Conservation (phyloP, 2,329 filamentous ascomycete species). For the Sodiomyces alkalinus region DNA sequence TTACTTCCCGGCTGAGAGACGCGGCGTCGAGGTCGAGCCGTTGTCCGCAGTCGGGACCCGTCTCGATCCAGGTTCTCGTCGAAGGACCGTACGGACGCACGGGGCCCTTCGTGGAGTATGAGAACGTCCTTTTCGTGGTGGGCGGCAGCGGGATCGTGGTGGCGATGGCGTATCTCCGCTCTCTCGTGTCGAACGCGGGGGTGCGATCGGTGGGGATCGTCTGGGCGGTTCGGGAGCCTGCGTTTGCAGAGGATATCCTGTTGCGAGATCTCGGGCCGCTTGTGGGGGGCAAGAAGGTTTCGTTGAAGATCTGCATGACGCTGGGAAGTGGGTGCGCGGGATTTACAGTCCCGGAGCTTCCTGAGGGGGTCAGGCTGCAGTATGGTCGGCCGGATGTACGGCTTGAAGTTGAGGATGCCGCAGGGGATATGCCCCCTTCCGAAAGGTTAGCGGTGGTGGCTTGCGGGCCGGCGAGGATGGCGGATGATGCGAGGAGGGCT, state of each 20-base stretch:
- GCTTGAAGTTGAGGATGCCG: slow-evolving; percentile 14
- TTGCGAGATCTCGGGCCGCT: slow-evolving; percentile 16
- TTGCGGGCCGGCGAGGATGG: slow-evolving; percentile 28
- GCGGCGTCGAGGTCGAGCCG: too few species aligned
- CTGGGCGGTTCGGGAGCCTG: slow-evolving; percentile 27
- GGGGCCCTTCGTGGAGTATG: slow-evolving; percentile 20
- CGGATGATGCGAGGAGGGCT: slow-evolving; percentile 23
- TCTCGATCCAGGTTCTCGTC: slow-evolving; percentile 20
- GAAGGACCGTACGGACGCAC: slow-evolving; percentile 30
- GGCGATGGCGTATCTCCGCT: slow-evolving; percentile 21
- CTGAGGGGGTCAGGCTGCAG: slow-evolving; percentile 9
- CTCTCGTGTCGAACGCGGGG: slow-evolving; percentile 9
- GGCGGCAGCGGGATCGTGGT: slow-evolving; percentile 30
- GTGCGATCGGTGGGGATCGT: slow-evolving; percentile 18
- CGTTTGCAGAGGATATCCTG: slow-evolving; percentile 20
- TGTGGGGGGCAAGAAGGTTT: slow-evolving; percentile 14
- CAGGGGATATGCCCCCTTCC: background rate
- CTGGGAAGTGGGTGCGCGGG: slow-evolving; percentile 1
- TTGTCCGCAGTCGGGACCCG: too few species aligned
- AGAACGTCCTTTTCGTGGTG: slow-evolving; percentile 24
- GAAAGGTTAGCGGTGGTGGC: slow-evolving; percentile 22
- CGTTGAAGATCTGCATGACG: slow-evolving; percentile 22
- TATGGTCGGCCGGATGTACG: slow-evolving; percentile 18
- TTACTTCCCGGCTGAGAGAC: slow-evolving; percentile 22
- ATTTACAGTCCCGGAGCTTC: slow-evolving; percentile 1